phyloP scores from a whole-genome alignment of 1,284 basidiomycete species.

The Xerocomus subilludens region DNA sequence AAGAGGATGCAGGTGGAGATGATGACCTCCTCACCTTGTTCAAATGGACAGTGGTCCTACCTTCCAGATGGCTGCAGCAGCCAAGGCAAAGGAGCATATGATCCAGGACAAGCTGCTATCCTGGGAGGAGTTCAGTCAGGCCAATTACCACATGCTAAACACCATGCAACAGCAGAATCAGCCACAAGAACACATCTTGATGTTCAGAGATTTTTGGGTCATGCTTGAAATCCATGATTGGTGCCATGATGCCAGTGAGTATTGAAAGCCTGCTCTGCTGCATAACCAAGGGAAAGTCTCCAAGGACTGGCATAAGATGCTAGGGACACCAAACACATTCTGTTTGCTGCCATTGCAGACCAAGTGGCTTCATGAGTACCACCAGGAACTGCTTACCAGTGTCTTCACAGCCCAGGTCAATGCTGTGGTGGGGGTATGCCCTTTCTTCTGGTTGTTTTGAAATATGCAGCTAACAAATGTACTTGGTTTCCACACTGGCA shows the following conservation, averaged over 20 bases:
- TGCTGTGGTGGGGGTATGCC: too few species aligned
- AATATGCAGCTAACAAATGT: too few species aligned
- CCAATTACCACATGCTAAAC: slow-evolving; percentile 1
- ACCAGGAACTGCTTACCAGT: too few species aligned
- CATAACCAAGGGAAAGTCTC: neutral
- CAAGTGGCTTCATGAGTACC: too few species aligned
- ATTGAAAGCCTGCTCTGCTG: neutral
- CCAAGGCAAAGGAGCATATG: slow-evolving; percentile 6
- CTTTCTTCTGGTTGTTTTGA: too few species aligned
- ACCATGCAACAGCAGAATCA: neutral
- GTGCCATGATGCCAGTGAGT: neutral
- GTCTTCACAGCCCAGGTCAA: too few species aligned
- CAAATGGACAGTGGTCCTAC: neutral
- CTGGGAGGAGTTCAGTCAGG: slow-evolving; percentile 17
- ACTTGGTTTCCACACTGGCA: too few species aligned
- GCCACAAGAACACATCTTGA: neutral
- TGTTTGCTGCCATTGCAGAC: neutral
- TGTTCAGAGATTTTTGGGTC: neutral
- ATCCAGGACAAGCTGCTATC: neutral
- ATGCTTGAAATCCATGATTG: neutral
- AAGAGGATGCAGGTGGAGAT: neutral
- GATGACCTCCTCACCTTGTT: neutral
- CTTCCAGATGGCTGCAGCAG: neutral
- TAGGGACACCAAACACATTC: neutral
- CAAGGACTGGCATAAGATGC: neutral